Percentiles rank a stretch among this genome's conserved stretches.
These are phyloP conservation scores for Septoria petroselini DNA, from an alignment of 2,329 filamentous ascomycete genomes.

Conservation along the genomic window DNA sequence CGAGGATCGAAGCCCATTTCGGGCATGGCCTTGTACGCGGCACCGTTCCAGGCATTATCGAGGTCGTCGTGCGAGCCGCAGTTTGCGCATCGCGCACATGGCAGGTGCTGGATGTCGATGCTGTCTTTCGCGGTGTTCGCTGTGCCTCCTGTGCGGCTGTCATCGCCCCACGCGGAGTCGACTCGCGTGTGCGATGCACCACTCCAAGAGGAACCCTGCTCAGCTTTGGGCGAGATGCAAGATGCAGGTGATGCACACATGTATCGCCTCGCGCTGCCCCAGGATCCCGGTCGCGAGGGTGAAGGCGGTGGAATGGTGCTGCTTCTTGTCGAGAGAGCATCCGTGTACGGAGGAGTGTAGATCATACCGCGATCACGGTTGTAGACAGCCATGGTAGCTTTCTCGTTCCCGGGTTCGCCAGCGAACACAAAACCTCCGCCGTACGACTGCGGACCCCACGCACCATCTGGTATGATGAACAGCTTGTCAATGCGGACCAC, in stretches of 20 bases:
- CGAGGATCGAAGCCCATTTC: conserved; percentile 10
- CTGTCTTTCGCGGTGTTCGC: conserved; percentile 3
- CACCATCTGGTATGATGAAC: conserved; percentile 72
- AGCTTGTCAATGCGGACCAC: conserved; percentile 67
- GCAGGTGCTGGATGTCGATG: neutral
- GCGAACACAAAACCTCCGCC: conserved; percentile 10
- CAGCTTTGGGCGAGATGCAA: neutral
- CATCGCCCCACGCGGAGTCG: conserved; percentile 10
- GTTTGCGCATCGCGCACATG: conserved; percentile 3
- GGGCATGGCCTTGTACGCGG: conserved; percentile 1
- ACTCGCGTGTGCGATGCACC: conserved; percentile 10
- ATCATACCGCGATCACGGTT: neutral
- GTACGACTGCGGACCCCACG: conserved; percentile 48
- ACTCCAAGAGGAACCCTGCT: conserved; percentile 6
- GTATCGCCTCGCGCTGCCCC: conserved; percentile 8
- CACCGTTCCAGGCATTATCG: neutral
- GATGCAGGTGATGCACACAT: conserved; percentile 4
- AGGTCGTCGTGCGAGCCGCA: conserved; percentile 10
- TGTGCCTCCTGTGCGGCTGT: conserved; percentile 1
- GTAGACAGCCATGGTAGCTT: neutral
- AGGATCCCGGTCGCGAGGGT: conserved; percentile 6
- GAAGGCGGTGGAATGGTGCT: conserved; percentile 14
- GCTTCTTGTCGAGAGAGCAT: neutral
- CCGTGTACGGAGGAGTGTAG: neutral
- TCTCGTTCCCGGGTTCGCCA: conserved; percentile 3